Percentiles rank a stretch among this genome's conserved stretches.
phyloP scores from a whole-genome alignment of 139 green algal genomes.

The Tetradesmus lagerheimii region DNA sequence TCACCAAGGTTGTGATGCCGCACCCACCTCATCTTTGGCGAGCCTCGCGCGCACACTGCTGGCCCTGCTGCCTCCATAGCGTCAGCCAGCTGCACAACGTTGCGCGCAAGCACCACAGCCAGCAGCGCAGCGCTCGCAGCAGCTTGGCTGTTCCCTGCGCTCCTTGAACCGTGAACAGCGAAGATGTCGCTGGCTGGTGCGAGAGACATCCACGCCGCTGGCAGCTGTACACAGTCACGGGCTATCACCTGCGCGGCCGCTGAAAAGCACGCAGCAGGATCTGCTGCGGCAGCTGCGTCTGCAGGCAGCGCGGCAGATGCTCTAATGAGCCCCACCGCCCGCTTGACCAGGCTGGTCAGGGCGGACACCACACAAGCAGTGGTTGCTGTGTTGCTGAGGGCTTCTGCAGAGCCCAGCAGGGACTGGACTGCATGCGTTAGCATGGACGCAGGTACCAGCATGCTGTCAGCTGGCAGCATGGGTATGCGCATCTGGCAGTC shows the following conservation, averaged over 20 bases:
- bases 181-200: neutral
- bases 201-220: neutral
- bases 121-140: neutral
- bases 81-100: neutral
- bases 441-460: neutral
- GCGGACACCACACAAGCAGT: no score
- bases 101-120: neutral
- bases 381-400: no score
- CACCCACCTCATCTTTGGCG: neutral
- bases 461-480: neutral
- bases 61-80: neutral
- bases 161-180: neutral
- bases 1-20: no score
- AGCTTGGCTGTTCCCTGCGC: neutral
- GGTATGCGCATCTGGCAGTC: neutral
- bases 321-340: no score
- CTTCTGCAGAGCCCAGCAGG: no score
- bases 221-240: no score
- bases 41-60: neutral
- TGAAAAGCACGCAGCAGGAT: neutral
- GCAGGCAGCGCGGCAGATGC: neutral
- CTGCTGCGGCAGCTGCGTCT: neutral
- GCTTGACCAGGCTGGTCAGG: no score
- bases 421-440: no score
- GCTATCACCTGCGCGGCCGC: neutral